Percentiles rank a stretch among this genome's conserved stretches.
Evolutionary conservation across 495 filamentous ascomycete genomes (phyloP).

Genomic region (Trichoderma reesei): DNA sequence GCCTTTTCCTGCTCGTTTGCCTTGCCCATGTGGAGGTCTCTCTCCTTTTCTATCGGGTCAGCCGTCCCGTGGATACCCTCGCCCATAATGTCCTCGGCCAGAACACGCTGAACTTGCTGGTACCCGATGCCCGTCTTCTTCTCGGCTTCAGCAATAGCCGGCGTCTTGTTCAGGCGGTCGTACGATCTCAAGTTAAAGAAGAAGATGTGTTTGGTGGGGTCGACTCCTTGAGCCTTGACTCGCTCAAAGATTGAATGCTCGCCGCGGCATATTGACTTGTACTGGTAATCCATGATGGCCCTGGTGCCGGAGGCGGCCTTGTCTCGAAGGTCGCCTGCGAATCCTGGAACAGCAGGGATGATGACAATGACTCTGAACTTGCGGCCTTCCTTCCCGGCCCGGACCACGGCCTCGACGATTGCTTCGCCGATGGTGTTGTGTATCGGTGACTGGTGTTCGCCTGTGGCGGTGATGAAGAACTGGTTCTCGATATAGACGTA

Average conservation of each 20-base stretch:
- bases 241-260: slow-evolving; percentile 81
- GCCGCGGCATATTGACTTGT: slow-evolving; percentile 86
- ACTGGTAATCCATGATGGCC: slow-evolving; percentile 98
- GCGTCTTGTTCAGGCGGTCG: slow-evolving; percentile 79
- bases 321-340: slow-evolving; percentile 80
- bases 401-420: slow-evolving; percentile 82
- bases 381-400: slow-evolving; percentile 69
- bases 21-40: slow-evolving; percentile 32
- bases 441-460: slow-evolving; percentile 73
- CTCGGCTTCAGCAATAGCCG: slow-evolving; percentile 57
- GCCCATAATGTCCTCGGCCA: slow-evolving; percentile 79
- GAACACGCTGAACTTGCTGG: slow-evolving; percentile 71
- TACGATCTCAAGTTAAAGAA: slow-evolving; percentile 86
- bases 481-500: slow-evolving; percentile 98
- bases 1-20: slow-evolving; percentile 42
- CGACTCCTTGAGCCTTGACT: slow-evolving; percentile 64
- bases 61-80: slow-evolving; percentile 54
- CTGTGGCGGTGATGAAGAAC: slow-evolving; percentile 94
- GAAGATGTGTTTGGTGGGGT: slow-evolving; percentile 76
- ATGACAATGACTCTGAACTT: slow-evolving; percentile 88
- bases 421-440: slow-evolving; percentile 78
- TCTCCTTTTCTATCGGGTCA: slow-evolving; percentile 29
- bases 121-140: slow-evolving; percentile 72
- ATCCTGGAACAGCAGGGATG: slow-evolving; percentile 86
- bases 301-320: slow-evolving; percentile 75